Base-by-base conservation (phyloP, 371 early-diverging fungal genomes). In the Polyrhizophydium stewartii region DNA sequence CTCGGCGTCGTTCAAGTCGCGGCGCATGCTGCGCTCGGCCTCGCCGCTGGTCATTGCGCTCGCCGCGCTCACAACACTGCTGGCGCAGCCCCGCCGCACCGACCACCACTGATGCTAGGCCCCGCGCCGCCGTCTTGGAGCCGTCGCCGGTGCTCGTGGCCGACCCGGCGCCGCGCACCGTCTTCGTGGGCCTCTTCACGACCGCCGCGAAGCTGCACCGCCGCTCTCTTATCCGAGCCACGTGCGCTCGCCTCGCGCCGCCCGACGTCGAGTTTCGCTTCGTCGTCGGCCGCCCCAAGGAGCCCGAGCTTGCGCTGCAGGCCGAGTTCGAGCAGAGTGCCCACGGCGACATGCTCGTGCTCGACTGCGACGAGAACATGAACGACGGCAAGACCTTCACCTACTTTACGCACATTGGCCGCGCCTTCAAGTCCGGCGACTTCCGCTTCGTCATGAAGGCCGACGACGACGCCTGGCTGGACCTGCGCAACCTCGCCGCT, bases 301-400 rank as follows among this genome's bases (percentile, higher is more conserved):
- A 37, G 1, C 31, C 55, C 2, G 60, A 47, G 16, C 12, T 41
- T 0, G 41, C 30, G 1, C n/a, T 31, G 12, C 35, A 63, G 33
- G 21, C 70, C 13, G 49, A 41, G 30, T 60, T 57, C 37, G 76
- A 75, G 58, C 27, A 59, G 31, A 32, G 52, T 1, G 16, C 27
- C 27, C 66, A 70, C 58, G 40, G 56, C 7, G 76, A 75, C 58
- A 63, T 75, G 19, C 41, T 73, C 37, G 55, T 70, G 24, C 33
- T 75, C 41, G 59, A 68, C 33, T 61, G 67, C 41, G 55, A 58
- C 24, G 76, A 75, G 61, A 75, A 75, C 67, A 75, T 75, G 76
- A 65, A 75, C 51, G 59, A 64, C 46, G 76, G 76, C 38, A 75
- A 75, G 59, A 75, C 73, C 12, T 71, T 45, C 24, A 55, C 57